Base-by-base conservation (phyloP, 345 rosid genomes). In the Corchorus capsularis region DNA sequence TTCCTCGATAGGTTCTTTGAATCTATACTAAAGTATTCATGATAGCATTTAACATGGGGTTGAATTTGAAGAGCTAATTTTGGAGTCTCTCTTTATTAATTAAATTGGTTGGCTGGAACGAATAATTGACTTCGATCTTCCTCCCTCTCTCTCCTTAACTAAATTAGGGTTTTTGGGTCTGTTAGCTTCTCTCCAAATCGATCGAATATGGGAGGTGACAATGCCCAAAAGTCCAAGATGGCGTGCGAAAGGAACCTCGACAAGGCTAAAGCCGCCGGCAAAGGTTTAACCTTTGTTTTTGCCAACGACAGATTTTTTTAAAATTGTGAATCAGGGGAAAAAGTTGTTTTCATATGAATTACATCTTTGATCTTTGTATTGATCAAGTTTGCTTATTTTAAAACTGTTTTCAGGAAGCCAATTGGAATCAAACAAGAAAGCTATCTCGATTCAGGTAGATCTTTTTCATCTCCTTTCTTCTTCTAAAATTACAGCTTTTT, bases 401-500 rank as follows among this genome's bases (percentile, higher is more conserved):
- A 13, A 17, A 1, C 49, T 20, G 10, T 62, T 69, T 69, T 27
- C 80, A 87, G 93, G 90, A 27, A 89, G 93, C 83, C 91, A 86
- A 57, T 79, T 89, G 67, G 91, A 85, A 27, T 7, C 84, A 50
- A 89, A 89, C 88, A 85, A 86, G 87, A 89, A 89, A 63, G 93
- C 88, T 7, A 89, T 89, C 90, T 35, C 80, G 22, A 84, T 89
- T 82, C 90, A 86, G 89, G 93, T 86, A 83, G n/a, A n/a, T n/a
- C n/a, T n/a, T n/a, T n/a, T n/a, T n/a, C n/a, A n/a, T n/a, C n/a
- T n/a, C n/a, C n/a, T n/a, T n/a, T n/a, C n/a, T n/a, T n/a, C n/a
- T n/a, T n/a, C n/a, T n/a, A n/a, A n/a, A n/a, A n/a, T n/a, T n/a
- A n/a, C n/a, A n/a, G n/a, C n/a, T n/a, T n/a, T n/a, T n/a, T n/a